Percentiles rank a stretch among this genome's conserved stretches.
Conservation (phyloP, 768 basidiomycete genomes). For the Phaeotremella fagi region DNA sequence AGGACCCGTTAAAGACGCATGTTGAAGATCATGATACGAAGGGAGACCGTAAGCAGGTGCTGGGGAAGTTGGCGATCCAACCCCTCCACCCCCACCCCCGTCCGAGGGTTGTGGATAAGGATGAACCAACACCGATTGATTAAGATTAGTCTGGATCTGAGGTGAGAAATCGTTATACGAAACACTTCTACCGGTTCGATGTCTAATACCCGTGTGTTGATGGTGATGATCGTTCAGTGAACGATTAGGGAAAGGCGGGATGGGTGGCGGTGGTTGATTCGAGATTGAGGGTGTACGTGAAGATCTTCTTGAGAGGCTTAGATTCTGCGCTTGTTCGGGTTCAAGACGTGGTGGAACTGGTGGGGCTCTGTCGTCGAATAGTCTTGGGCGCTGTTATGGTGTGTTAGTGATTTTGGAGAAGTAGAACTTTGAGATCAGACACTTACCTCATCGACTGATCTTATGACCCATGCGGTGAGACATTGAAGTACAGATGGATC, state of each 20-base stretch:
- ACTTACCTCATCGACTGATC: conserved; percentile 43
- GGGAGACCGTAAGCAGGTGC: conserved; percentile 8
- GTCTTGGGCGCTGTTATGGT: conserved; percentile 1
- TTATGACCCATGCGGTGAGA: conserved; percentile 38
- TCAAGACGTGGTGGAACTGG: not conserved
- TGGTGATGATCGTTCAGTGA: not conserved
- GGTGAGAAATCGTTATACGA: too few relatives aligned
- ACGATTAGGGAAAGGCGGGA: not conserved
- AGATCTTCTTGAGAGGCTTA: not conserved
- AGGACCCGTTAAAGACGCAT: not conserved
- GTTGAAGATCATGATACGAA: conserved; percentile 11
- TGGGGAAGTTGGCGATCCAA: not conserved
- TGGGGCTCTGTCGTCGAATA: conserved; percentile 5
- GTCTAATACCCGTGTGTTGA: not conserved
- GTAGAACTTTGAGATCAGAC: not conserved
- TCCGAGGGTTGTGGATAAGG: not conserved
- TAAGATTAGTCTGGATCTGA: not conserved
- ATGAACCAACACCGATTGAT: too few relatives aligned
- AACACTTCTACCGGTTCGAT: too few relatives aligned
- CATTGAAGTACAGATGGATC: conserved; percentile 44
- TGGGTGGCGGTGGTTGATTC: not conserved
- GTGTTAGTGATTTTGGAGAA: too few relatives aligned
- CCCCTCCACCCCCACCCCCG: not conserved
- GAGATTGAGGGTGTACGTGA: not conserved
- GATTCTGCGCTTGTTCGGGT: not conserved